phyloP scores from a whole-genome alignment of 495 filamentous ascomycete species.

The Hypoxylon lienhwacheense region DNA sequence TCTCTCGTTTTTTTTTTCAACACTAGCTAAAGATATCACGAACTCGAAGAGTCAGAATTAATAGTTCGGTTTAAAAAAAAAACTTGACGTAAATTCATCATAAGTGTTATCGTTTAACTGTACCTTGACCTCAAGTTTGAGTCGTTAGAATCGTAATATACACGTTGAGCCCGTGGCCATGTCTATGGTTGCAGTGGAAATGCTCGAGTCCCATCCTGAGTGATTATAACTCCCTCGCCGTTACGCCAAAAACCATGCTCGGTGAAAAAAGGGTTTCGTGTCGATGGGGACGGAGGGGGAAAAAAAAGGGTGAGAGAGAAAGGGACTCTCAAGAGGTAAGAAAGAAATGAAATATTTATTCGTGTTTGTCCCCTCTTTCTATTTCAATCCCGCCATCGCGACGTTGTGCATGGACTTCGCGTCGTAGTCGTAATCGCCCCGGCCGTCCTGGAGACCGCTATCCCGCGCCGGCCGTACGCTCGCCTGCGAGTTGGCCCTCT shows the following conservation, averaged over 20 bases:
- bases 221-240: conserved; percentile 31
- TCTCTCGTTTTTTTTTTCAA: too few species aligned
- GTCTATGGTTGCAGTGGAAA: conserved; percentile 27
- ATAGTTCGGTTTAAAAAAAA: neutral
- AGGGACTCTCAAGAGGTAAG: too few species aligned
- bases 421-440: conserved; percentile 31
- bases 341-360: too few species aligned
- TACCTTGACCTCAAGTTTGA: conserved; percentile 25
- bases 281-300: too few species aligned
- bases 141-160: conserved; percentile 35
- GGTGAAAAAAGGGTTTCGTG: conserved; percentile 12
- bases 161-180: conserved; percentile 26
- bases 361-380: conserved; percentile 5
- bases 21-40: too few species aligned
- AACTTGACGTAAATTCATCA: conserved; percentile 29
- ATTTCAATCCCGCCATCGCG: conserved; percentile 37
- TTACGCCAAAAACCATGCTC: conserved; percentile 33
- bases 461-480: conserved; percentile 12
- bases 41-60: too few species aligned
- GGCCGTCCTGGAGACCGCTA: conserved; percentile 2
- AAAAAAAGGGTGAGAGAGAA: too few species aligned
- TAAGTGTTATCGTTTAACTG: conserved; percentile 29
- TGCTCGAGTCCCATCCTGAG: conserved; percentile 30
- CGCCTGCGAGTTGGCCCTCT: conserved; percentile 6
- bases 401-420: conserved; percentile 40